A percentile compares a stretch with the other conserved stretches of the same genome.
These are phyloP conservation scores for Mangifera indica DNA, from an alignment of 345 rosid genomes.

Conservation along the genomic window DNA sequence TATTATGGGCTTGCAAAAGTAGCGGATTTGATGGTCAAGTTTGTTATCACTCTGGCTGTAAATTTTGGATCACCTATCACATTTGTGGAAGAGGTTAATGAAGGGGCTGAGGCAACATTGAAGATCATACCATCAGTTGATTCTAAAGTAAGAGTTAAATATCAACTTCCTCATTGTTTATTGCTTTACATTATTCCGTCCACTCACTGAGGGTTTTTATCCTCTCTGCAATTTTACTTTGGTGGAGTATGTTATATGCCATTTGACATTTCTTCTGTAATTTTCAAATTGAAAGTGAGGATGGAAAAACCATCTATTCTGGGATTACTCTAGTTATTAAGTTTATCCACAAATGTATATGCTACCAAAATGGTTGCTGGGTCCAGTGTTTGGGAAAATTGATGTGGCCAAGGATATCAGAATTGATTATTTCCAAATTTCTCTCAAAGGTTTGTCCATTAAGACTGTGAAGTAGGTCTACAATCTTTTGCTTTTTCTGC, in stretches of 20 bases:
- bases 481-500: background rate
- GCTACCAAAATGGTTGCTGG: slow-evolving; percentile 79
- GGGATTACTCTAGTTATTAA: slow-evolving; percentile 59
- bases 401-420: slow-evolving; percentile 92
- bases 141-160: slow-evolving; percentile 45
- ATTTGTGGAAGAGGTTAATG: slow-evolving; percentile 51
- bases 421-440: slow-evolving; percentile 74
- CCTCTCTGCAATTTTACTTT: slow-evolving; percentile 8
- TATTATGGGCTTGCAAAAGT: slow-evolving; percentile 89
- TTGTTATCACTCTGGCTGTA: slow-evolving; percentile 69
- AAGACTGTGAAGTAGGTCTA: background rate
- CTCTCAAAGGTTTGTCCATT: slow-evolving; percentile 77
- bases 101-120: slow-evolving; percentile 46
- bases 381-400: slow-evolving; percentile 79
- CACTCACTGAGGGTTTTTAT: background rate
- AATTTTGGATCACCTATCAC: slow-evolving; percentile 48
- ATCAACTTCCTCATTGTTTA: background rate
- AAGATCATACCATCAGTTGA: slow-evolving; percentile 48
- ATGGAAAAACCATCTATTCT: slow-evolving; percentile 61
- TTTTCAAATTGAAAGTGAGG: slow-evolving; percentile 50
- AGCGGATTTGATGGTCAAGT: slow-evolving; percentile 85
- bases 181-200: slow-evolving; percentile 8
- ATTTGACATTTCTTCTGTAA: slow-evolving; percentile 12
- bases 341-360: slow-evolving; percentile 59
- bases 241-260: slow-evolving; percentile 5